These are phyloP conservation scores for Ganoderma multipileum DNA, from an alignment of 1,284 basidiomycete genomes.

Conservation along the genomic window DNA sequence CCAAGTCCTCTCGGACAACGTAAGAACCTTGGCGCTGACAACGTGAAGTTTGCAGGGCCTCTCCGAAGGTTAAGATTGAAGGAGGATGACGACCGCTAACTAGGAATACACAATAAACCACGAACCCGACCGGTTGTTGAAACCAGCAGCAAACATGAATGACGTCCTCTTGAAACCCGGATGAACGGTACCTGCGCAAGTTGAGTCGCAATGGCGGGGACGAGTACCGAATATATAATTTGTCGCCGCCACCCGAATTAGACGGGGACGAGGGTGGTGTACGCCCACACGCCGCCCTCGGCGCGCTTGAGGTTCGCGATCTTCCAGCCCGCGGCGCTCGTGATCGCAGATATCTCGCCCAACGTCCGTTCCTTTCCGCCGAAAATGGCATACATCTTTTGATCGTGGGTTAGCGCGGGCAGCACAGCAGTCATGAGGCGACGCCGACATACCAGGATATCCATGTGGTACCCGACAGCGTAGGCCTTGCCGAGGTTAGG, in stretches of 20 bases:
- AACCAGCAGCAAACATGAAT: constrained; percentile 14
- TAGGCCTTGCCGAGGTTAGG: constrained; percentile 14
- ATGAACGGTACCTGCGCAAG: neutral
- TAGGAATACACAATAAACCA: neutral
- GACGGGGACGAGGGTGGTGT: constrained; percentile 61
- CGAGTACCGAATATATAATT: neutral
- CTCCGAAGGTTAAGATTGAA: neutral
- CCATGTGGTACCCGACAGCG: constrained; percentile 35
- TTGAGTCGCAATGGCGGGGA: neutral
- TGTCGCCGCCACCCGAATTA: neutral
- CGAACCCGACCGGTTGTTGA: neutral
- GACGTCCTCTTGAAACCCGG: neutral
- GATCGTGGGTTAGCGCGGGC: neutral
- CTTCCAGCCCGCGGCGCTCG: constrained; percentile 67
- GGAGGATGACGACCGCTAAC: neutral
- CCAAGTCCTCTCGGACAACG: neutral
- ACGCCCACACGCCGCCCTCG: constrained; percentile 22
- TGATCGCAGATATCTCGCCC: constrained; percentile 59
- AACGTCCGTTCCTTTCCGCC: constrained; percentile 71
- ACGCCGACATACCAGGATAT: constrained; percentile 66
- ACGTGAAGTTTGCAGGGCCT: too few relatives aligned
- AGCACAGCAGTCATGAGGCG: neutral
- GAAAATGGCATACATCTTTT: constrained; percentile 68
- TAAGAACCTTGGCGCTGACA: too few relatives aligned
- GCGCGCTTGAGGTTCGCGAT: constrained; percentile 59